Evolutionary conservation across 495 filamentous ascomycete species (phyloP), one percentile per base, ranked within the genome.

Genomic region (Neurospora tetraspora): DNA sequence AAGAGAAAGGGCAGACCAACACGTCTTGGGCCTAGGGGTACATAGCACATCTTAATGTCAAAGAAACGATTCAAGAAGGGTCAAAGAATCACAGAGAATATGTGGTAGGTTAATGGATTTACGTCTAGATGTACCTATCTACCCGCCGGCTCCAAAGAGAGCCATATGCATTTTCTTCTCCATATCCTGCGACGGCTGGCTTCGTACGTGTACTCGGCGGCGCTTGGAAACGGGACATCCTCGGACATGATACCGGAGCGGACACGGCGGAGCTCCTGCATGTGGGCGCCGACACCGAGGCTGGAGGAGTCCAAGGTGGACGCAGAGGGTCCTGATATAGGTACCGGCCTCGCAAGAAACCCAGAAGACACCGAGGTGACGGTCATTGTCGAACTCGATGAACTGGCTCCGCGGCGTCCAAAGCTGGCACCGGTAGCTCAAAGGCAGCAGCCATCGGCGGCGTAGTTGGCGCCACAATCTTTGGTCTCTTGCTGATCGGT

Each of bases 231-330:
- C 18, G 3, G n/a, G 42, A 45, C 18, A 20, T 43, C 42, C 18
- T n/a, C 18, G 42, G 18, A n/a, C 18, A 98, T 97, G 69, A 94
- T 94, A 80, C 96, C 96, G 83, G 89, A 92, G 79, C 94, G 88
- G 31, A 98, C 96, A 85, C 96, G 90, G 75, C 96, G 88, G 69
- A 98, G 90, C 84, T 98, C 96, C 83, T 99, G 96, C 96, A 99
- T 99, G 83, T 99, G 96, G 11, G 92, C 96, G 75, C 96, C 96
- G 53, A 97, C 94, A 77, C 96, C 96, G 27, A 61, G 94, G 69
- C 93, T 77, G 87, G 70, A 99, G 82, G 73, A 98, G 86, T 72
- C 96, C 96, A 75, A 98, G 83, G 84, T 98, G 96, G 45, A 98
- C 96, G 84, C 96, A 99, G 34, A 99, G 89, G 16, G 96, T 14